phyloP scores from a whole-genome alignment of 768 basidiomycete species.

The Lactarius indigo region DNA sequence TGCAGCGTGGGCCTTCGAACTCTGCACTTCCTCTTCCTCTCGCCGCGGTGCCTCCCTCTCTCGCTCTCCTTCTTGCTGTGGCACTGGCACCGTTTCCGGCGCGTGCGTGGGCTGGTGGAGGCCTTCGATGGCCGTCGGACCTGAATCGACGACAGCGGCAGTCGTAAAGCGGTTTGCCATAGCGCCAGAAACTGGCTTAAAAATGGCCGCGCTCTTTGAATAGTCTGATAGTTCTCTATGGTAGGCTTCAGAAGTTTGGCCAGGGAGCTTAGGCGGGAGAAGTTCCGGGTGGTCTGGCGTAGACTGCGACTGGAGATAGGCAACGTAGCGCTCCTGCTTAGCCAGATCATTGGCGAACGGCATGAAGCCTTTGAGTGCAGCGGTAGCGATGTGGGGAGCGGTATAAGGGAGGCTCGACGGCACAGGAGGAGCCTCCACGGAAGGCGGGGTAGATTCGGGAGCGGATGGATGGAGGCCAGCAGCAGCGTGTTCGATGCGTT shows the following conservation, averaged over 20 bases:
- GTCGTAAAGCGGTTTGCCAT: constrained; percentile 95
- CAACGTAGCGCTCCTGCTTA: constrained; percentile 83
- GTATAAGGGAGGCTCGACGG: constrained; percentile 40
- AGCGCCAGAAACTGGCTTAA: constrained; percentile 86
- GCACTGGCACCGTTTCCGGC: constrained; percentile 33
- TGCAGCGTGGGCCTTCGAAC: constrained; percentile 79
- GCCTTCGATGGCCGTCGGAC: constrained; percentile 61
- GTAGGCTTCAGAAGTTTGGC: constrained; percentile 64
- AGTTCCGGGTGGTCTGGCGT: constrained; percentile 39
- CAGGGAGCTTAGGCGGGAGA: constrained; percentile 51
- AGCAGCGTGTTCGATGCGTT: constrained; percentile 68
- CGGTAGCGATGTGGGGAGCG: constrained; percentile 76
- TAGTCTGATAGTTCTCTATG: constrained; percentile 84
- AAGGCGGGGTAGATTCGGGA: constrained; percentile 31
- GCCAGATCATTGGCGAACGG: constrained; percentile 74
- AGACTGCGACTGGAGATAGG: constrained; percentile 76
- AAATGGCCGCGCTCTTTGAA: constrained; percentile 80
- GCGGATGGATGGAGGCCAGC: constrained; percentile 29
- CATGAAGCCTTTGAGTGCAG: constrained; percentile 85
- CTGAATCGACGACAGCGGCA: constrained; percentile 66
- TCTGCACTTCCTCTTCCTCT: constrained; percentile 56
- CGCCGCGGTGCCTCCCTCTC: constrained; percentile 42
- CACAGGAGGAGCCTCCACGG: constrained; percentile 28
- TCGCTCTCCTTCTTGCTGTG: constrained; percentile 37
- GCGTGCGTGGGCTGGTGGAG: constrained; percentile 44